These are phyloP conservation scores for Graphilbum fragrans DNA, from an alignment of 2,329 filamentous ascomycete species.

Conservation along the genomic window DNA sequence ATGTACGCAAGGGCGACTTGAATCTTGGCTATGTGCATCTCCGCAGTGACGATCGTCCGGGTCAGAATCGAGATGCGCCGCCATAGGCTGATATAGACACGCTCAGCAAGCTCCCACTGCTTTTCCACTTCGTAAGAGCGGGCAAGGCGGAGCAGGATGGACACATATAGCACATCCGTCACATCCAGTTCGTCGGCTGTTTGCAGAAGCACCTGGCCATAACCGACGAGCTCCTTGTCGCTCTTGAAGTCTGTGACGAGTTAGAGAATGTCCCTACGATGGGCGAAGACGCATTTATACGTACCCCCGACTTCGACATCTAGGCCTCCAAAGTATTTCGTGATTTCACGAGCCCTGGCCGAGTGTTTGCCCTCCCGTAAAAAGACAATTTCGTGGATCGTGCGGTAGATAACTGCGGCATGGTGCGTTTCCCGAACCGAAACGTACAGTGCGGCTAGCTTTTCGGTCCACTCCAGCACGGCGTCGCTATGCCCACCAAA, in stretches of 20 bases:
- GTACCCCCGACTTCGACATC: too few relatives aligned
- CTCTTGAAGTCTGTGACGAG: constrained; percentile 1
- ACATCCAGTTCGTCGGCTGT: constrained; percentile 21
- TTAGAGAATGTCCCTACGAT: too few relatives aligned
- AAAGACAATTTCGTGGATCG: constrained; percentile 21
- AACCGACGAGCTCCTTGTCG: constrained; percentile 16
- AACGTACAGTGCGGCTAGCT: constrained; percentile 23
- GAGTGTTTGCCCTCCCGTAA: constrained; percentile 20
- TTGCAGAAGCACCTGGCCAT: constrained; percentile 22
- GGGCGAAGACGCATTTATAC: too few relatives aligned
- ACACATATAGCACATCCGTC: constrained; percentile 19
- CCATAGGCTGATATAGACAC: constrained; percentile 26
- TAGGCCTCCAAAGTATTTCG: too few relatives aligned
- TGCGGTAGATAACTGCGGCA: constrained; percentile 19
- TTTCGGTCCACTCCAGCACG: constrained; percentile 23
- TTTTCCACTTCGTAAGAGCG: constrained; percentile 19
- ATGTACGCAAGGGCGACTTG: constrained; percentile 25
- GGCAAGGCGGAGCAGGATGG: constrained; percentile 22
- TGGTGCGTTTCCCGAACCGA: constrained; percentile 21
- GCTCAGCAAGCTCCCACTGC: constrained; percentile 22
- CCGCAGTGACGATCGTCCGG: constrained; percentile 16
- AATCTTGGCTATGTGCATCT: constrained; percentile 24
- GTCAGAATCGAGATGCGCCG: constrained; percentile 21
- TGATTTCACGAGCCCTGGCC: constrained; percentile 15
- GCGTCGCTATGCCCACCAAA: constrained; percentile 21